phyloP scores from a whole-genome alignment of 352 stramenopile species.

The Pythium oligandrum region DNA sequence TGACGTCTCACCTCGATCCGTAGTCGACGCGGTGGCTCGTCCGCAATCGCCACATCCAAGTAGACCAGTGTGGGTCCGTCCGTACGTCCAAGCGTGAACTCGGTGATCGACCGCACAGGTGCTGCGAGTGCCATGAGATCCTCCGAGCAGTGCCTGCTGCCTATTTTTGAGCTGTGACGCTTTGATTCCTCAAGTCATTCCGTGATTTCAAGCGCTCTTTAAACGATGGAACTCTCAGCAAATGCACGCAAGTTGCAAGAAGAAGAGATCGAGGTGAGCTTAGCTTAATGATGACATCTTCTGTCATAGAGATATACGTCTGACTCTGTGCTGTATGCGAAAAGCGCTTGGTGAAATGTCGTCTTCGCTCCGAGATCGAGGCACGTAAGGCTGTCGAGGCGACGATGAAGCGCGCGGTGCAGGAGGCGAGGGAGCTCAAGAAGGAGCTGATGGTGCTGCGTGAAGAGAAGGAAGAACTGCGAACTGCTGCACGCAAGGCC shows the following conservation, averaged over 20 bases:
- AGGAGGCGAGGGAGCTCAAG: conserved; percentile 68
- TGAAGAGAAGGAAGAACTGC: conserved; percentile 66
- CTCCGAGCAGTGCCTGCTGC: background rate
- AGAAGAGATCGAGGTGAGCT: conserved; percentile 49
- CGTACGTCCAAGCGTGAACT: conserved; percentile 34
- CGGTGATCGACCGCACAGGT: conserved; percentile 33
- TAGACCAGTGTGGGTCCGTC: conserved; percentile 52
- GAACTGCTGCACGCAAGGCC: conserved; percentile 14
- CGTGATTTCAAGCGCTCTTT: no score
- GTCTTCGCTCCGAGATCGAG: conserved; percentile 67
- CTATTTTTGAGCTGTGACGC: conserved; percentile 11
- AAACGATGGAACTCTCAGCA: conserved; percentile 26
- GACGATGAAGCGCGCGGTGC: conserved; percentile 71
- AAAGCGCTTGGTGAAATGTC: conserved; percentile 73
- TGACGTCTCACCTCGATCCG: conserved; percentile 47
- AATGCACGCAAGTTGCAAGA: conserved; percentile 55
- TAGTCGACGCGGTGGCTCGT: conserved; percentile 44
- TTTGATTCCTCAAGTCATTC: no score
- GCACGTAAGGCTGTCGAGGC: conserved; percentile 62
- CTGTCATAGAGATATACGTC: background rate
- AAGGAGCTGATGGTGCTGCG: conserved; percentile 71
- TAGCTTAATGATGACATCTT: background rate
- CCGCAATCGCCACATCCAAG: conserved; percentile 50
- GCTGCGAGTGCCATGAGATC: conserved; percentile 41
- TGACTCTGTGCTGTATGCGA: background rate